These are phyloP conservation scores for Fennellomyces sp. DNA, from an alignment of 371 early-diverging fungal species.

Conservation along the genomic window DNA sequence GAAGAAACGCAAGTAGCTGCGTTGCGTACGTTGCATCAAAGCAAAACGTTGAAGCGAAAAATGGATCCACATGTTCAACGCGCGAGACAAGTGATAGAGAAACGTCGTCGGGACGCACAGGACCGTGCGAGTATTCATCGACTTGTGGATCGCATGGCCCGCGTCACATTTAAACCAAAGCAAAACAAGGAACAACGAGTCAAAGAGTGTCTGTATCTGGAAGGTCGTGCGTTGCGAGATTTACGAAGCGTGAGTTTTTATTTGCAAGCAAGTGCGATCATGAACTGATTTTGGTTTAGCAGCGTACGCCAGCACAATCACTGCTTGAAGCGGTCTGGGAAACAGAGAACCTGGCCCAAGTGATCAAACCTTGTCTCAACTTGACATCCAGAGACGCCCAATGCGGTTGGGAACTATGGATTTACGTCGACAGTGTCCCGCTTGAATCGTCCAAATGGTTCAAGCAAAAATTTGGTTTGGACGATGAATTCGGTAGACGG, in stretches of 20 bases:
- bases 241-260: background rate
- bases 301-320: background rate
- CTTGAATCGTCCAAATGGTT: constrained; percentile 33
- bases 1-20: constrained; percentile 7
- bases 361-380: constrained; percentile 22
- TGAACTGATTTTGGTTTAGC: background rate
- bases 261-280: background rate
- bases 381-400: background rate
- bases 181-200: background rate
- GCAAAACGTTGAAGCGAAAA: constrained; percentile 6
- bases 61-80: constrained; percentile 6
- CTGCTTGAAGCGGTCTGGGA: constrained; percentile 22
- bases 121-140: constrained; percentile 10
- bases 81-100: constrained; percentile 14
- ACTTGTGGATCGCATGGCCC: background rate
- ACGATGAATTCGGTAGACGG: constrained; percentile 17
- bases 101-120: constrained; percentile 4
- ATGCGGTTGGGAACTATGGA: constrained; percentile 33
- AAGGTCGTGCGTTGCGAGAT: background rate
- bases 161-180: constrained; percentile 9
- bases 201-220: background rate
- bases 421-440: constrained; percentile 10
- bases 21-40: background rate
- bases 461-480: constrained; percentile 31
- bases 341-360: constrained; percentile 25